Evolutionary conservation across 257 asterid species (phyloP).

Genomic region (Anisodus tanguticus): DNA sequence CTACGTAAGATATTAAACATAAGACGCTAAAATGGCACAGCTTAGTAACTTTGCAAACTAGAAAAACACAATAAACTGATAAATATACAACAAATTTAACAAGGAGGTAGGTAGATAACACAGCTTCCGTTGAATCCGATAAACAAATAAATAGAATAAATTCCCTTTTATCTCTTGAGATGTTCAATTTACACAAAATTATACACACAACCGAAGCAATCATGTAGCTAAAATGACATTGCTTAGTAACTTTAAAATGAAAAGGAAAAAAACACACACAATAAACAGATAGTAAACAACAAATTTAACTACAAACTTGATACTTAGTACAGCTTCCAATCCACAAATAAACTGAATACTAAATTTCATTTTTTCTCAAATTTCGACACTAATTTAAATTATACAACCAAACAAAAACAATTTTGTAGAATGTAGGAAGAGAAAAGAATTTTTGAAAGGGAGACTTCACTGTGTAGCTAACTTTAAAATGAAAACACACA

Average conservation of each 20-base stretch:
- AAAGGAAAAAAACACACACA: background rate
- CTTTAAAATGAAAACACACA: too few relatives aligned
- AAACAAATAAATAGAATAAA: background rate
- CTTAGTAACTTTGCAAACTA: background rate
- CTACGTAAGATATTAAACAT: background rate
- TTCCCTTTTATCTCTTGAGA: background rate
- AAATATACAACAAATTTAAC: background rate
- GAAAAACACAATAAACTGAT: background rate
- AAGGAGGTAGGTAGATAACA: background rate
- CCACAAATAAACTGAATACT: background rate
- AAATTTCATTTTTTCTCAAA: background rate
- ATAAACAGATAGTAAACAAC: background rate
- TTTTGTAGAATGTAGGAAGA: background rate
- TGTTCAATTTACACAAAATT: background rate
- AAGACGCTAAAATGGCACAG: background rate
- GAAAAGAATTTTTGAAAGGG: background rate
- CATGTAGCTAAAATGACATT: background rate
- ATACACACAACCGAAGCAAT: background rate
- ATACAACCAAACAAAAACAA: background rate
- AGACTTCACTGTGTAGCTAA: slow-evolving; percentile 54
- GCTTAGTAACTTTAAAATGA: background rate
- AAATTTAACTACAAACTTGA: background rate
- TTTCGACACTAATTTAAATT: background rate
- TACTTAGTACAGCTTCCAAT: background rate
- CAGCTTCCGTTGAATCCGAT: background rate